phyloP scores from a whole-genome alignment of 2,329 filamentous ascomycete species.

The Nemania sp. region DNA sequence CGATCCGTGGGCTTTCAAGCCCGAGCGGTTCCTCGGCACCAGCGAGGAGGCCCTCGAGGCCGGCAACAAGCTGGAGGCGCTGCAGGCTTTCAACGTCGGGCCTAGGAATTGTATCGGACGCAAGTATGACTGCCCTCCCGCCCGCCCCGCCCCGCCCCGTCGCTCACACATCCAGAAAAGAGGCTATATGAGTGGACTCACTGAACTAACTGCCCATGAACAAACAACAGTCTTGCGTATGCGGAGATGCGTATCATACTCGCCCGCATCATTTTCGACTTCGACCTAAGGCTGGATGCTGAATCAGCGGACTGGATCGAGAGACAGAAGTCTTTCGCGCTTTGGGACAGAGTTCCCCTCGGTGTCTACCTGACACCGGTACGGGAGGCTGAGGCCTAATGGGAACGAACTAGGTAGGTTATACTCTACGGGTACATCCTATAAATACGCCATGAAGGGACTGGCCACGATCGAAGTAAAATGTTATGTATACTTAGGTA shows the following conservation, averaged over 20 bases:
- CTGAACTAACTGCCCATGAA: not conserved
- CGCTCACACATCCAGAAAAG: not conserved
- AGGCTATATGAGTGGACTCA: no score
- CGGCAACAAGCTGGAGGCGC: slow-evolving; percentile 38
- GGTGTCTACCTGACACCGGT: slow-evolving; percentile 32
- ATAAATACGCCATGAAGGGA: no score
- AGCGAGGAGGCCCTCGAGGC: slow-evolving; percentile 36
- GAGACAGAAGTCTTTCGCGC: slow-evolving; percentile 39
- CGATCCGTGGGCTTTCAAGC: slow-evolving; percentile 45
- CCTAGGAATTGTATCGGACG: slow-evolving; percentile 47
- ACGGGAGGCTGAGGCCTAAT: slow-evolving; percentile 6
- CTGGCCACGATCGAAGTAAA: no score
- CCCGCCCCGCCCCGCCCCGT: not conserved
- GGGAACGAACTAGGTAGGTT: not conserved
- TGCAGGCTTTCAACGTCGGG: slow-evolving; percentile 45
- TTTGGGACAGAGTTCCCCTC: slow-evolving; percentile 42
- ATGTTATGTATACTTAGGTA: no score
- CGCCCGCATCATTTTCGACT: slow-evolving; percentile 50
- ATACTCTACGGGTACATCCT: no score
- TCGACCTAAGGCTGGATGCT: slow-evolving; percentile 47
- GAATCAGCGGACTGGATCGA: slow-evolving; percentile 44
- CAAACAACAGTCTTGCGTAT: slow-evolving; percentile 48
- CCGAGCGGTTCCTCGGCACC: slow-evolving; percentile 45
- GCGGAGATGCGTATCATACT: slow-evolving; percentile 54
- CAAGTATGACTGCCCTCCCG: slow-evolving; percentile 40